Evolutionary conservation across 805 yeast species (phyloP).

Genomic region (Wickerhamiella galacta): DNA sequence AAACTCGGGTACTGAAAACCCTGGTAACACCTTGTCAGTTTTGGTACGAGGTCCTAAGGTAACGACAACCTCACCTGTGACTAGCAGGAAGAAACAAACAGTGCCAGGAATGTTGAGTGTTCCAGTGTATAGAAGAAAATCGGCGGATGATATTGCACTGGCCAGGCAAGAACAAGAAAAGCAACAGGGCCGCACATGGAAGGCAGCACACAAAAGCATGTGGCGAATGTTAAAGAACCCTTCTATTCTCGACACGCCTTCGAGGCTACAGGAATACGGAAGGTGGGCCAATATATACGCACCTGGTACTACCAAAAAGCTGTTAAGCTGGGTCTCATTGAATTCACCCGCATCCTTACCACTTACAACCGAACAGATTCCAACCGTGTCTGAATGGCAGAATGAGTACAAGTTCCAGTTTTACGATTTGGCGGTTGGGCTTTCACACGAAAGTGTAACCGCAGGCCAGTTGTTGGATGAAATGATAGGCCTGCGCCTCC

Average conservation of each 20-base stretch:
- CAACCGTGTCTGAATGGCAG: slow-evolving; percentile 49
- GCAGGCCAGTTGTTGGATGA: slow-evolving; percentile 57
- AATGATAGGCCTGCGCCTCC: slow-evolving; percentile 68
- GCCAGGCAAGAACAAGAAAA: too few species aligned
- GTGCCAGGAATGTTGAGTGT: not conserved
- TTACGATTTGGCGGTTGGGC: slow-evolving; percentile 45
- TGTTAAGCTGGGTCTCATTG: slow-evolving; percentile 84
- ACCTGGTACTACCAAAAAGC: slow-evolving; percentile 40
- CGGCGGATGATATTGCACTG: not conserved
- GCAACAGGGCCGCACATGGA: too few species aligned
- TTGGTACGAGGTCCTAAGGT: too few species aligned
- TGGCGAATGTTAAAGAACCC: slow-evolving; percentile 67
- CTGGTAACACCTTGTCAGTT: too few species aligned
- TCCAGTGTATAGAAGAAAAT: not conserved
- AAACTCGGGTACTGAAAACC: too few species aligned
- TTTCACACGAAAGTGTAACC: slow-evolving; percentile 38
- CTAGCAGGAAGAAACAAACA: too few species aligned
- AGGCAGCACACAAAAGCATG: slow-evolving; percentile 14
- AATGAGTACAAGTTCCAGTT: slow-evolving; percentile 61
- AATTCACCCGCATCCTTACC: slow-evolving; percentile 92
- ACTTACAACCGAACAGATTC: slow-evolving; percentile 60
- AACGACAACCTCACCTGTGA: too few species aligned
- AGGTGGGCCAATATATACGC: slow-evolving; percentile 91
- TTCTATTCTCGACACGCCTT: slow-evolving; percentile 33
- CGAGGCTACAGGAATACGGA: slow-evolving; percentile 47